Conservation (phyloP, 2,329 filamentous ascomycete species). For the Colletotrichum incanum region DNA sequence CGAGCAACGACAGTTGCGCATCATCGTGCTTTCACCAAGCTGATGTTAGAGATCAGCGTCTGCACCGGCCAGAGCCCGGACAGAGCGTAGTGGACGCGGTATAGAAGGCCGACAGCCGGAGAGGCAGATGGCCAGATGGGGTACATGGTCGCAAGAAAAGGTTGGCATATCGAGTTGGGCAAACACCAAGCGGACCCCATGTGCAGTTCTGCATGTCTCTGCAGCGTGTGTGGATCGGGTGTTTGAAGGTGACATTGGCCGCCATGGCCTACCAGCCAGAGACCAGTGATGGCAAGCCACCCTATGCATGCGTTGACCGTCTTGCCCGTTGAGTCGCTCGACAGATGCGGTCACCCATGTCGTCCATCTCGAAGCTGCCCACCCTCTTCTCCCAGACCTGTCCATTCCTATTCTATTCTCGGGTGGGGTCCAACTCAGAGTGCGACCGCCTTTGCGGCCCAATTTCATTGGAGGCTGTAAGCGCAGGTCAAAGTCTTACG, state of each 20-base stretch:
- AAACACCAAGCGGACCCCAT: constrained; percentile 26
- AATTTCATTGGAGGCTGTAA: constrained; percentile 64
- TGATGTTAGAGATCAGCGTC: constrained; percentile 32
- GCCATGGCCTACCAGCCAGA: constrained; percentile 28
- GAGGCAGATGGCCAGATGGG: constrained; percentile 25
- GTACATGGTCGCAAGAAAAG: constrained; percentile 16
- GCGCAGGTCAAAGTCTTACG: constrained; percentile 54
- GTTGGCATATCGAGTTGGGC: constrained; percentile 38
- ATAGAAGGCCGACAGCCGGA: constrained; percentile 37
- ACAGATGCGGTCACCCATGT: constrained; percentile 48
- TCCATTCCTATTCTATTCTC: constrained; percentile 43
- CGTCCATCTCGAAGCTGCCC: constrained; percentile 44
- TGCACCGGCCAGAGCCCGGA: constrained; percentile 22
- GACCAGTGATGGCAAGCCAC: constrained; percentile 40
- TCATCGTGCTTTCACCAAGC: background rate
- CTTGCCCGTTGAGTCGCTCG: constrained; percentile 53
- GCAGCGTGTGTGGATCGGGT: constrained; percentile 45
- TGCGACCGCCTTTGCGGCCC: constrained; percentile 46
- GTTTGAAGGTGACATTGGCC: constrained; percentile 42
- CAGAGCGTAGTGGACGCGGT: constrained; percentile 23
- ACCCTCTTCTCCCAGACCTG: constrained; percentile 21
- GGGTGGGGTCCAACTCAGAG: constrained; percentile 43
- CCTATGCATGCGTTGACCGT: constrained; percentile 49
- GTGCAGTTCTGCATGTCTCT: constrained; percentile 40
- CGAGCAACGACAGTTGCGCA: constrained; percentile 16